Percentiles rank a stretch among this genome's conserved stretches.
These are phyloP conservation scores for Globisporangium paroecandrum DNA, from an alignment of 352 stramenopile species.

Conservation along the genomic window DNA sequence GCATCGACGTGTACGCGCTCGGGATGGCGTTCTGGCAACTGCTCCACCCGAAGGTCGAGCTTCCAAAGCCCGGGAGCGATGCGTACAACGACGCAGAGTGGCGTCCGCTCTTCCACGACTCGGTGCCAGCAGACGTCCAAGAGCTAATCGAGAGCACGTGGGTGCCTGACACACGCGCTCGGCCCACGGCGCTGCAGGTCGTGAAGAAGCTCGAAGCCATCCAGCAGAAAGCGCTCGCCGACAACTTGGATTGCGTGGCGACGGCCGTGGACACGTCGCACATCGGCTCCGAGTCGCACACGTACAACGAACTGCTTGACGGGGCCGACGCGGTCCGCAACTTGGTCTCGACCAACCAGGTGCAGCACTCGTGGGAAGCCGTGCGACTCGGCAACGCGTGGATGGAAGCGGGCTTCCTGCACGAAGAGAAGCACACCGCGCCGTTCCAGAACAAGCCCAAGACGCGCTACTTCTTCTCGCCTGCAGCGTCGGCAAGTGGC, in stretches of 20 bases:
- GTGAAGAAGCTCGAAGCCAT: constrained; percentile 42
- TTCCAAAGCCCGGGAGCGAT: constrained; percentile 32
- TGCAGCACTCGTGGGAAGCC: constrained; percentile 42
- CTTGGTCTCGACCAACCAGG: constrained; percentile 27
- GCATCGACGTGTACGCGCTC: constrained; percentile 71
- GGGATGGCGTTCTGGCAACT: constrained; percentile 78
- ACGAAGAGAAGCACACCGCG: constrained; percentile 42
- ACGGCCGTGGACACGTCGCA: constrained; percentile 31
- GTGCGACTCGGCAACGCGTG: constrained; percentile 57
- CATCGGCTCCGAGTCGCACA: constrained; percentile 28
- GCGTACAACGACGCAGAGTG: constrained; percentile 49
- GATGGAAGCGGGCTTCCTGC: constrained; percentile 54
- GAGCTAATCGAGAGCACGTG: constrained; percentile 45
- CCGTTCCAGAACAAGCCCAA: constrained; percentile 29
- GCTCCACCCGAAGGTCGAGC: constrained; percentile 50
- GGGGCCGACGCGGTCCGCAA: constrained; percentile 16
- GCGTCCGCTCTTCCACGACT: constrained; percentile 32
- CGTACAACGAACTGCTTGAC: constrained; percentile 20
- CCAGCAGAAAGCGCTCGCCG: constrained; percentile 25
- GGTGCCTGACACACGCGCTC: constrained; percentile 31
- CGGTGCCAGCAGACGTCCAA: constrained; percentile 30
- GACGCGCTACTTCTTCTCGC: constrained; percentile 16
- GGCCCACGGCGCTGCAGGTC: constrained; percentile 40
- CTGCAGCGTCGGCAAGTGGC: background rate
- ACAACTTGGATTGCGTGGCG: constrained; percentile 30